These are phyloP conservation scores for Ophiocordyceps australis DNA, from an alignment of 2,329 filamentous ascomycete species.

Conservation along the genomic window DNA sequence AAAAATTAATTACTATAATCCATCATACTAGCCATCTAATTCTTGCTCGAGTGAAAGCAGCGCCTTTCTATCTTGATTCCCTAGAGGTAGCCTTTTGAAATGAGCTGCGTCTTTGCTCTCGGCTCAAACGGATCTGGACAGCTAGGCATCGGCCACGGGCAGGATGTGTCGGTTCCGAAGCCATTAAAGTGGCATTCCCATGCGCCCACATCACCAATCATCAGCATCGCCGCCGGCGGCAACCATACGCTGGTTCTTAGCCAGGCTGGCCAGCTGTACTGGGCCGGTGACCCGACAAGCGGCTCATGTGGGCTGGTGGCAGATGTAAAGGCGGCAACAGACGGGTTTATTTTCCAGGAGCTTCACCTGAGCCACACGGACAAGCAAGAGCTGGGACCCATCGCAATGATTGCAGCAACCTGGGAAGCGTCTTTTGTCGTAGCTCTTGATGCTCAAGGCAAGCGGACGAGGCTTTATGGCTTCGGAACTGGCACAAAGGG, in stretches of 20 bases:
- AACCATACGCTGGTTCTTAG: conserved; percentile 71
- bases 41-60: no score
- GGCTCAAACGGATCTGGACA: conserved; percentile 67
- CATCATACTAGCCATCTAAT: no score
- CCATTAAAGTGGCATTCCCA: conserved; percentile 35
- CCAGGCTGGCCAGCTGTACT: conserved; percentile 39
- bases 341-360: conserved; percentile 19
- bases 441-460: conserved; percentile 21
- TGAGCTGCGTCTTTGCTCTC: conserved; percentile 45
- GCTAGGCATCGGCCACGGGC: conserved; percentile 50
- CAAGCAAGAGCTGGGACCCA: conserved; percentile 9
- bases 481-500: conserved; percentile 53
- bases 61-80: no score
- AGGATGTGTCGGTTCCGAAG: conserved; percentile 52
- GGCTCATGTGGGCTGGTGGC: conserved; percentile 33
- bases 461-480: conserved; percentile 33
- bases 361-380: conserved; percentile 14
- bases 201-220: conserved; percentile 15
- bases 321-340: no score
- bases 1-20: no score
- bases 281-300: conserved; percentile 39
- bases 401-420: conserved; percentile 43
- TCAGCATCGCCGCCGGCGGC: conserved; percentile 44
- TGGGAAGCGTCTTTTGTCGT: conserved; percentile 61
- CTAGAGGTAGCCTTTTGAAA: no score